Evolutionary conservation across 352 stramenopile species (phyloP).

Genomic region (Globisporangium middletonii): DNA sequence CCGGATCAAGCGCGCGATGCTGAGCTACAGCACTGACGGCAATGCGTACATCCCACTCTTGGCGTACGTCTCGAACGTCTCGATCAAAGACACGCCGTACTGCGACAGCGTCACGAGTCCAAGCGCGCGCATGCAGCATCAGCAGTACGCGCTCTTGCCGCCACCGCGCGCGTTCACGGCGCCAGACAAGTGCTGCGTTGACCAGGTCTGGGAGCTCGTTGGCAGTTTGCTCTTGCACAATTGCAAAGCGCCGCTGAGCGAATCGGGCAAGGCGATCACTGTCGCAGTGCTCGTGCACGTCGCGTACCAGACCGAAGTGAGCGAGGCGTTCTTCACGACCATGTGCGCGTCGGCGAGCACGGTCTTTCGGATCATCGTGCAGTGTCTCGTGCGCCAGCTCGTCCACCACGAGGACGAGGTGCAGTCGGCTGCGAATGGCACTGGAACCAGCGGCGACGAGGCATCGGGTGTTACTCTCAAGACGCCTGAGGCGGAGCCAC

Average conservation of each 20-base stretch:
- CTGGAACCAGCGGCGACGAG: no score
- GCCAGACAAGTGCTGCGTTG: constrained; percentile 21
- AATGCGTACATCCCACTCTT: constrained; percentile 55
- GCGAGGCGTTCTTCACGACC: constrained; percentile 39
- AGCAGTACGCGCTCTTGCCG: constrained; percentile 28
- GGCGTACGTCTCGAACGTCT: constrained; percentile 54
- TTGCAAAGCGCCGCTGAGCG: constrained; percentile 14
- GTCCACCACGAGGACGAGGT: no score
- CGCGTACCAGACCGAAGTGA: constrained; percentile 37
- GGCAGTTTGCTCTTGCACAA: constrained; percentile 49
- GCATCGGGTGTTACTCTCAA: no score
- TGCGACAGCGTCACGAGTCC: constrained; percentile 23
- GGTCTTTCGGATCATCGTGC: constrained; percentile 35
- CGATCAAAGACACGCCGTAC: constrained; percentile 53
- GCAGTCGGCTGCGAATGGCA: no score
- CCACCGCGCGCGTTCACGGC: constrained; percentile 15
- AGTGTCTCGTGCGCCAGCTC: constrained; percentile 20
- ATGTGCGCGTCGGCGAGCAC: constrained; percentile 49
- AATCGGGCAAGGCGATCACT: constrained; percentile 25
- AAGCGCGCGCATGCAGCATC: constrained; percentile 11
- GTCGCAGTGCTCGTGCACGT: constrained; percentile 45
- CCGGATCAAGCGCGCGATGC: constrained; percentile 42
- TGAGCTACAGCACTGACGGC: constrained; percentile 34
- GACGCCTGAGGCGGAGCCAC: background rate
- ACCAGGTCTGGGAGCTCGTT: constrained; percentile 63